Conservation (phyloP, 1,284 basidiomycete genomes). For the Xerocomus amazonicus region DNA sequence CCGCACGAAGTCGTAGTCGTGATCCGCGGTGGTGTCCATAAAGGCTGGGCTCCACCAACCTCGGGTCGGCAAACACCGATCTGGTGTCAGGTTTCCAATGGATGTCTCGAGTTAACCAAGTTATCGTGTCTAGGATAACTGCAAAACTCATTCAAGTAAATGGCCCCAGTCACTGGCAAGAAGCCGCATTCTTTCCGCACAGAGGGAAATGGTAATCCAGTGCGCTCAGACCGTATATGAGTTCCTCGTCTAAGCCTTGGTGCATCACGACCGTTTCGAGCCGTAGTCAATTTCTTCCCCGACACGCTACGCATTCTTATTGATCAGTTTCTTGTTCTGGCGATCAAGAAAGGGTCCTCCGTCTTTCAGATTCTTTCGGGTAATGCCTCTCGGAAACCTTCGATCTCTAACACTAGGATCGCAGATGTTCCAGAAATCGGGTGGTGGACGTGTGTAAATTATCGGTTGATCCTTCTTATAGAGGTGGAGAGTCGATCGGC, state of each 20-base stretch:
- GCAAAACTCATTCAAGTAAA: neutral
- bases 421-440: neutral
- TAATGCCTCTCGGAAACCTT: neutral
- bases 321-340: neutral
- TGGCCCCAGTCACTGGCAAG: too few relatives aligned
- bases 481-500: conserved; percentile 10
- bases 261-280: neutral
- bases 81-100: neutral
- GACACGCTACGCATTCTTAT: neutral
- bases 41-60: neutral
- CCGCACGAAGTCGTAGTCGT: neutral
- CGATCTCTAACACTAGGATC: neutral
- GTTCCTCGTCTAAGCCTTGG: neutral
- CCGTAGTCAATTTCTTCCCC: neutral
- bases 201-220: neutral
- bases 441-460: neutral
- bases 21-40: neutral
- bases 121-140: neutral
- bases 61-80: neutral
- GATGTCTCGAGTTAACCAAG: too few relatives aligned
- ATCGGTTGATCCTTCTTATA: neutral
- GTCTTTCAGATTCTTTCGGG: neutral
- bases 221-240: neutral
- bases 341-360: neutral
- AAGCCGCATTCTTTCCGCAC: neutral